Evolutionary conservation across 148 eudicot species (phyloP).

Genomic region (Vaccinium vitisidaea): DNA sequence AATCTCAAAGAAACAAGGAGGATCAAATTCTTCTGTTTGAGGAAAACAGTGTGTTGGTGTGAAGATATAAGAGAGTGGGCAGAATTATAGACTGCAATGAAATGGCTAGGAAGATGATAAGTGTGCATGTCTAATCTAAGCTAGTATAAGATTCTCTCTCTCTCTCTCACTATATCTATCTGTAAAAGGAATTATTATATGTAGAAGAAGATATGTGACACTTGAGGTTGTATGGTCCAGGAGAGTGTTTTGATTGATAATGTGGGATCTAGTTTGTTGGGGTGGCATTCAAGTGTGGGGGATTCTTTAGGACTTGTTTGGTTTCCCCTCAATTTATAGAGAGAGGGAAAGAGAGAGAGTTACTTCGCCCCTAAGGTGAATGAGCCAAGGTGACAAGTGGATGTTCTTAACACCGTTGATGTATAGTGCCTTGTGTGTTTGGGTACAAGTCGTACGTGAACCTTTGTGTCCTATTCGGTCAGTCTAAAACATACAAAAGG

Average conservation of each 20-base stretch:
- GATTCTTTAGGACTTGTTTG: neutral
- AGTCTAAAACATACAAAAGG: neutral
- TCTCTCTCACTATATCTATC: conserved; percentile 29
- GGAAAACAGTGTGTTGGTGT: neutral
- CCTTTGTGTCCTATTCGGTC: neutral
- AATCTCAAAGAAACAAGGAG: conserved; percentile 26
- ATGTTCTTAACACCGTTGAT: conserved; percentile 34
- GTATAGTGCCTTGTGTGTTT: conserved; percentile 35
- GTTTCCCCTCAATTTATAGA: conserved; percentile 1
- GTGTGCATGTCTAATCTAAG: conserved; percentile 44
- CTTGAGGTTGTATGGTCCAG: conserved; percentile 15
- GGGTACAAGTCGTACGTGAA: conserved; percentile 2
- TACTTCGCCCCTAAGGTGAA: conserved; percentile 46
- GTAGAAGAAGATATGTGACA: neutral
- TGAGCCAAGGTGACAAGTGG: conserved; percentile 49
- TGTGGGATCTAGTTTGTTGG: conserved; percentile 12
- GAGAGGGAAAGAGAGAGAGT: neutral
- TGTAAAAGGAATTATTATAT: conserved; percentile 24
- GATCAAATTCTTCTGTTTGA: conserved; percentile 16
- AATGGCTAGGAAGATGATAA: conserved; percentile 46
- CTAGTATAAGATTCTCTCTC: conserved; percentile 16
- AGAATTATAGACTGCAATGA: conserved; percentile 18
- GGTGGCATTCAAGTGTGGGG: neutral
- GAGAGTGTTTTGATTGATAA: conserved; percentile 20
- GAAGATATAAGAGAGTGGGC: conserved; percentile 24